Evolutionary conservation across 345 rosid genomes (phyloP), one percentile per base, ranked within the genome.

Genomic region (Geranium rotundifolium): DNA sequence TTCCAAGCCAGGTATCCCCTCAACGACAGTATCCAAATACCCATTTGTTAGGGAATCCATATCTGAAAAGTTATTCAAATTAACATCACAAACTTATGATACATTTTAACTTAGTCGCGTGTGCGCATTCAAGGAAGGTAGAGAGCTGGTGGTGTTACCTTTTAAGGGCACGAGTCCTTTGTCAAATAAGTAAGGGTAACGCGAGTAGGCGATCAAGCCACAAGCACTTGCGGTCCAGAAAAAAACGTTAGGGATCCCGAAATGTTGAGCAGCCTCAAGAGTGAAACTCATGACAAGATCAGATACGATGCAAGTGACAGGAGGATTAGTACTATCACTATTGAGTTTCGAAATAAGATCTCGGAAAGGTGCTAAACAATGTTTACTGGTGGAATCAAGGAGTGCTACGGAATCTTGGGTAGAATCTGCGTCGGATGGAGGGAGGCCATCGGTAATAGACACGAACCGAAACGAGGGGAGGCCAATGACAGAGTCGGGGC

Each of bases 231-330:
- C 49, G 7, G 69, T 66, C 69, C 69, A 66, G 17, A 66, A 66
- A 41, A 46, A 37, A 18, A 52, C 58, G 0, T 19, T 39, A 2
- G 69, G 69, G 9, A 66, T 6, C 10, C 29, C 57, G 50, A 59
- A 39, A 50, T 59, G 18, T 16, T 66, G 23, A 18, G 59, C 63
- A 23, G 63, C 41, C 16, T 60, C 19, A 2, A 27, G 52, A 1
- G 63, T 18, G 50, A 66, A 66, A 14, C 63, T 49, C 69, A 66
- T 66, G 50, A 66, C 20, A n/a, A 56, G 58, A 59, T 66, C 69
- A 17, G 63, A 66, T 9, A 66, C 12, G 6, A 66, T 29, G n/a
- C 69, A 66, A 7, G 69, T 34, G 16, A 66, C 59, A 0, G 63
- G 29, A 1, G 69, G 69, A 34, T 9, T 17, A 54, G 52, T 19